These are phyloP conservation scores for Cutaneotrichosporon curvatum DNA, from an alignment of 1,284 basidiomycete genomes.

Conservation along the genomic window DNA sequence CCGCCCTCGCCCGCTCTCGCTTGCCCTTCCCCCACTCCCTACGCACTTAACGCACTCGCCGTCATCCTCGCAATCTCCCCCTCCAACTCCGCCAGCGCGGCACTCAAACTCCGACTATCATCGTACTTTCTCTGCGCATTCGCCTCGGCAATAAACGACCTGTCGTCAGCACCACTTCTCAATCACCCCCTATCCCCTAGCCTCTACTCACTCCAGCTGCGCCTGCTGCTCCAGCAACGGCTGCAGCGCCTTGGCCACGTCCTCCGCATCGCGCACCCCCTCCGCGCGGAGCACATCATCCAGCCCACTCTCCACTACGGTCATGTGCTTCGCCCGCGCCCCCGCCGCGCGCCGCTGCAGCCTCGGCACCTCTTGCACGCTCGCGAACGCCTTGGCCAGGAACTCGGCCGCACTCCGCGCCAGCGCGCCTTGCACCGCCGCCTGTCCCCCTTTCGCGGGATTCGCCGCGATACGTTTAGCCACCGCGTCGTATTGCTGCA, in stretches of 20 bases:
- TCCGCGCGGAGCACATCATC: constrained; percentile 23
- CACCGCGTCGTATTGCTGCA: constrained; percentile 79
- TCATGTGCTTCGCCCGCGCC: constrained; percentile 22
- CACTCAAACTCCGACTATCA: constrained; percentile 68
- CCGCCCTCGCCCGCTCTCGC: too few relatives aligned
- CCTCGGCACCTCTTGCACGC: constrained; percentile 54
- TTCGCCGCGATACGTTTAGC: constrained; percentile 74
- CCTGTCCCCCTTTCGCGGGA: constrained; percentile 65
- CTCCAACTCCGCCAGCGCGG: constrained; percentile 68
- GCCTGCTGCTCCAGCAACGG: constrained; percentile 86
- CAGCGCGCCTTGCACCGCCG: constrained; percentile 75
- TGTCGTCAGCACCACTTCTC: constrained; percentile 12
- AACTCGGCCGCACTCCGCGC: constrained; percentile 69
- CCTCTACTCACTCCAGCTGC: constrained; percentile 57
- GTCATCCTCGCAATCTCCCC: constrained; percentile 65
- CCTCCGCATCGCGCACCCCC: constrained; percentile 47
- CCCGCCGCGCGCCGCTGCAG: constrained; percentile 46
- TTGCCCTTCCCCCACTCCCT: not conserved
- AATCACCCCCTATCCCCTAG: too few relatives aligned
- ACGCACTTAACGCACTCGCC: constrained; percentile 2
- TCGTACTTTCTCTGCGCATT: constrained; percentile 80
- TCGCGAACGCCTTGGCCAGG: constrained; percentile 63
- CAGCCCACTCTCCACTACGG: constrained; percentile 27
- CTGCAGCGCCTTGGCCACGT: constrained; percentile 64
- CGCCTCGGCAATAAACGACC: constrained; percentile 57